A percentile compares a stretch with the other conserved stretches of the same genome.
These are phyloP conservation scores for Lachancea kluyveri DNA, from an alignment of 805 yeast genomes.

Conservation along the genomic window DNA sequence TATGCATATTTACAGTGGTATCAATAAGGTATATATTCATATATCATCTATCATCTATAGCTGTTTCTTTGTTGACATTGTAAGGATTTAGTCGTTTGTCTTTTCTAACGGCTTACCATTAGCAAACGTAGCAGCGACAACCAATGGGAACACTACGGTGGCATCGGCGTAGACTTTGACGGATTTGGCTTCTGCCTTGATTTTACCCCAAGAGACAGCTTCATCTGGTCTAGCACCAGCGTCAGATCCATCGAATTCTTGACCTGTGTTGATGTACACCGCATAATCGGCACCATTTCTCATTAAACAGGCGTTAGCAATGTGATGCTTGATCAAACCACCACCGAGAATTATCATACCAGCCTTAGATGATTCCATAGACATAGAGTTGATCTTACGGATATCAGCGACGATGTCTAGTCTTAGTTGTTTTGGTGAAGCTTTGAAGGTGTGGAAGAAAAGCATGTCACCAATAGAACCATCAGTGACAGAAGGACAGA, in stretches of 20 bases:
- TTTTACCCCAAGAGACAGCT: conserved; percentile 98
- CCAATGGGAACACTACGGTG: conserved; percentile 87
- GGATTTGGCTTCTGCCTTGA: conserved; percentile 85
- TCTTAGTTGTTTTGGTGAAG: conserved; percentile 84
- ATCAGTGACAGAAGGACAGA: conserved; percentile 96
- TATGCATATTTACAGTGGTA: no score
- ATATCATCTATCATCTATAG: no score
- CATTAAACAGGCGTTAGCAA: conserved; percentile 97
- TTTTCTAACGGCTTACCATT: no score
- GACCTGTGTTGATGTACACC: conserved; percentile 95
- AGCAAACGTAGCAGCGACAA: conserved; percentile 98
- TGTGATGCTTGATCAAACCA: conserved; percentile 93
- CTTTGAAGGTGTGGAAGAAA: conserved; percentile 94
- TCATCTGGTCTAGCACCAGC: conserved; percentile 99
- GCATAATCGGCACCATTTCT: conserved; percentile 99
- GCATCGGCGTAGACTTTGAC: conserved; percentile 96
- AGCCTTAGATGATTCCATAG: conserved; percentile 91
- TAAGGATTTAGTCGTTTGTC: no score
- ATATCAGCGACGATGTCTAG: conserved; percentile 93
- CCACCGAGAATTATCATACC: conserved; percentile 98
- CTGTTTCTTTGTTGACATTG: no score
- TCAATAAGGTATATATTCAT: no score
- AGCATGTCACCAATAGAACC: conserved; percentile 99
- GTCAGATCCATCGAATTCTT: conserved; percentile 97
- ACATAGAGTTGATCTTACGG: conserved; percentile 82